These are phyloP conservation scores for Solanum arcanum DNA, from an alignment of 257 asterid species.

Conservation along the genomic window DNA sequence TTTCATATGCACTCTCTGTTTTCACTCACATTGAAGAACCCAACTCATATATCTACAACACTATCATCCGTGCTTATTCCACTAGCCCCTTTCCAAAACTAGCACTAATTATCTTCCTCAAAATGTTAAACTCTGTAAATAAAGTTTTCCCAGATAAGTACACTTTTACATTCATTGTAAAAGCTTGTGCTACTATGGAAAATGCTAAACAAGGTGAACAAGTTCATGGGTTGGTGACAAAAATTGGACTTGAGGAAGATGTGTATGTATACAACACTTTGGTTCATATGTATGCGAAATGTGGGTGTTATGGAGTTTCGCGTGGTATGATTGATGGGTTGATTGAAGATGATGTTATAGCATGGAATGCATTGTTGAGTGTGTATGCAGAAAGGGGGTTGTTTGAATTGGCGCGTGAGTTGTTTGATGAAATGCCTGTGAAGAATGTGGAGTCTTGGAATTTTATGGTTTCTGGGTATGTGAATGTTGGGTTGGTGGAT, in stretches of 20 bases:
- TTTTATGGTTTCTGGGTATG: conserved; percentile 23
- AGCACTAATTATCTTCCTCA: conserved; percentile 10
- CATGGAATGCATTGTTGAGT: conserved; percentile 27
- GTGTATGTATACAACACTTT: conserved; percentile 20
- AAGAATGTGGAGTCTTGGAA: conserved; percentile 32
- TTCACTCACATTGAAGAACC: conserved; percentile 12
- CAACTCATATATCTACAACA: conserved; percentile 23
- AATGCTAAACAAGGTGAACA: conserved; percentile 11
- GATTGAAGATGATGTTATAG: conserved; percentile 6
- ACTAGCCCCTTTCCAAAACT: conserved; percentile 10
- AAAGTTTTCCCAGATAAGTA: conserved; percentile 16
- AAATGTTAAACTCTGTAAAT: conserved; percentile 6
- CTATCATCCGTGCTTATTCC: conserved; percentile 22
- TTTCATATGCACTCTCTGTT: conserved; percentile 18
- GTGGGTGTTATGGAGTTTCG: conserved; percentile 18
- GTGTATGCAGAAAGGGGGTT: conserved; percentile 19
- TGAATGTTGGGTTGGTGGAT: conserved; percentile 13
- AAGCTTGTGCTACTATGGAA: conserved; percentile 22
- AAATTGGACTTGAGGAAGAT: conserved; percentile 14
- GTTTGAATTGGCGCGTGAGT: conserved; percentile 6
- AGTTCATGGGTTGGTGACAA: conserved; percentile 15
- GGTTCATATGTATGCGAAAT: conserved; percentile 21
- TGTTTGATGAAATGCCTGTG: conserved; percentile 27
- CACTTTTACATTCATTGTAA: conserved; percentile 26
- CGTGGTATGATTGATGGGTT: conserved; percentile 12